phyloP scores from a whole-genome alignment of 75 land plant species.

The Pinus albicaulis region DNA sequence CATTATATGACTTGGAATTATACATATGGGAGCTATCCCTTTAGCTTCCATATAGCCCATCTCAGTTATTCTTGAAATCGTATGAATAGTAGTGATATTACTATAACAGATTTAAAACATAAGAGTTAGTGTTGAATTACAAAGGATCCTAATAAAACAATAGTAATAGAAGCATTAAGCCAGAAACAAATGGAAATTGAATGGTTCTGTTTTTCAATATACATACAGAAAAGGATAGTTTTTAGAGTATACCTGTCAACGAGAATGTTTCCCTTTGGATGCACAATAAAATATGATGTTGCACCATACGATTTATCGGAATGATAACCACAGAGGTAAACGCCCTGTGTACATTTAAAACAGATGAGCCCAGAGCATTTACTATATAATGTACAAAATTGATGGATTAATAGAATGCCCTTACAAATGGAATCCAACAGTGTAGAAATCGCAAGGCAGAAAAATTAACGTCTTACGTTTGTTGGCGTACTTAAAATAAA shows the following conservation, averaged over 20 bases:
- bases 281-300: conserved; percentile 66
- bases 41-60: too few species aligned
- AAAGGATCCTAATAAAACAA: too few species aligned
- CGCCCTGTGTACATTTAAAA: conserved; percentile 41
- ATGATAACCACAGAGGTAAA: conserved; percentile 80
- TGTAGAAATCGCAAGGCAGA: not conserved
- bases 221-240: not conserved
- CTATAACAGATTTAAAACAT: too few species aligned
- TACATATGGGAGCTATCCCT: too few species aligned
- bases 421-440: not conserved
- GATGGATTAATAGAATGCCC: not conserved
- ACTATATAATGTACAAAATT: not conserved
- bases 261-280: conserved; percentile 78
- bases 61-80: too few species aligned
- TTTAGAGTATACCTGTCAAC: conserved; percentile 52
- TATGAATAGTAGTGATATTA: too few species aligned
- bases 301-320: conserved; percentile 66
- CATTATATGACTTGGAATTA: too few species aligned
- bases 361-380: not conserved
- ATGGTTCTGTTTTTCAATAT: too few species aligned
- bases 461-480: not conserved
- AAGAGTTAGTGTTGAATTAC: too few species aligned
- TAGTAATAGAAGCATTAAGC: too few species aligned
- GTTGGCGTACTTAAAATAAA: not conserved
- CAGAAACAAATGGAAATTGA: too few species aligned